Percentiles rank a stretch among this genome's conserved stretches.
Conservation (phyloP, 2,329 filamentous ascomycete genomes). For the Fusarium incarnatum region DNA sequence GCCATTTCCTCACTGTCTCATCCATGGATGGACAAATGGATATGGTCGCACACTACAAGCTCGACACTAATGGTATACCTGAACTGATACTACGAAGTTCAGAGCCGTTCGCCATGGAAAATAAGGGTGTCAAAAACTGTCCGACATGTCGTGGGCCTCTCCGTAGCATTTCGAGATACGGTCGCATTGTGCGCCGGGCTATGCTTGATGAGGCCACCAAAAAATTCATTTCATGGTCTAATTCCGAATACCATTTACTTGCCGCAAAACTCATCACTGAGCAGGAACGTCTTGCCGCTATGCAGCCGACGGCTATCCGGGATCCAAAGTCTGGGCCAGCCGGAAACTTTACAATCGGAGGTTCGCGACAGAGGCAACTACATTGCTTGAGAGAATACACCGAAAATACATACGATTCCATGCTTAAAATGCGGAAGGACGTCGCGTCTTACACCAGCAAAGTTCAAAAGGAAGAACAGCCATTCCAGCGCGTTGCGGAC, state of each 20-base stretch:
- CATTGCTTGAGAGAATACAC: background rate
- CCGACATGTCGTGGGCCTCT: background rate
- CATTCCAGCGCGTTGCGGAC: conserved; percentile 2
- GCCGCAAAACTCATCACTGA: background rate
- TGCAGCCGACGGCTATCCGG: fast-evolving
- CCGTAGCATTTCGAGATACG: background rate
- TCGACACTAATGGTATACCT: background rate
- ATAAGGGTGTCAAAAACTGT: background rate
- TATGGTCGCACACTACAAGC: background rate
- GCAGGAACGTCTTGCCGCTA: background rate
- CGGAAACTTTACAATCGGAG: background rate
- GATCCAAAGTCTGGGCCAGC: background rate
- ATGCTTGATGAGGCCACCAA: conserved; percentile 1
- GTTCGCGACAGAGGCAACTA: background rate
- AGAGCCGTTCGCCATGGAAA: background rate
- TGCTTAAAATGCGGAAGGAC: background rate
- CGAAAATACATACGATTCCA: background rate
- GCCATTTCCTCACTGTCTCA: conserved; percentile 1
- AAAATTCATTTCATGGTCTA: conserved; percentile 7
- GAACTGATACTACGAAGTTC: background rate
- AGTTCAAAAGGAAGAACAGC: conserved; percentile 1
- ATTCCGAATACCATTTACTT: background rate
- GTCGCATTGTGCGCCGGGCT: conserved; percentile 1
- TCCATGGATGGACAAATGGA: conserved; percentile 9
- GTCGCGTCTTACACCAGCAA: background rate